A percentile compares a stretch with the other conserved stretches of the same genome.
phyloP scores from a whole-genome alignment of 2,329 filamentous ascomycete genomes.

The Tolypocladium amazonense region DNA sequence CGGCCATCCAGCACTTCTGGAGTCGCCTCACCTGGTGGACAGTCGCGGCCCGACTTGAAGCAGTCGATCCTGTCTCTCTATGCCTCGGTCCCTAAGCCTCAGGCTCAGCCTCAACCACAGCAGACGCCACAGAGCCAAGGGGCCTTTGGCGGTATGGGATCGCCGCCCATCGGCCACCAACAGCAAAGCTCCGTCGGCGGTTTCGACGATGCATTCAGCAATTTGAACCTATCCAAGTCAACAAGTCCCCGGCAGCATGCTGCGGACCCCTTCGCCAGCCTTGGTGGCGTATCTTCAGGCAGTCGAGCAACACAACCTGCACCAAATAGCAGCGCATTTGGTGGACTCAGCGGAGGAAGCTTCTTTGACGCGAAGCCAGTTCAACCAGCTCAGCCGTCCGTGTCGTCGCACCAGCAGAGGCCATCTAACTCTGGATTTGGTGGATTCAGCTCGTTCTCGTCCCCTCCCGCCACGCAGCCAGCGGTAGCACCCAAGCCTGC shows the following conservation, averaged over 20 bases:
- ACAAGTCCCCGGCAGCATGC: slow-evolving; percentile 30
- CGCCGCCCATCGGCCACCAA: slow-evolving; percentile 41
- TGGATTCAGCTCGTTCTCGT: slow-evolving; percentile 52
- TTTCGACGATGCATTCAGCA: slow-evolving; percentile 64
- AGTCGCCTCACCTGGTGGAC: slow-evolving; percentile 45
- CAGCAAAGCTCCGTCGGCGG: slow-evolving; percentile 44
- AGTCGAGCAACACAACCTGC: slow-evolving; percentile 21
- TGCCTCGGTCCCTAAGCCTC: slow-evolving; percentile 71
- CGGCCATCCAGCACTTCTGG: slow-evolving; percentile 74
- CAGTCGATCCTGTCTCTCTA: slow-evolving; percentile 96
- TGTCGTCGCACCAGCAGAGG: slow-evolving; percentile 37
- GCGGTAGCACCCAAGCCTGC: slow-evolving; percentile 25
- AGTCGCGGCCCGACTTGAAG: slow-evolving; percentile 86
- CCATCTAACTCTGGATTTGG: slow-evolving; percentile 52
- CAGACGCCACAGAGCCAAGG: slow-evolving; percentile 45
- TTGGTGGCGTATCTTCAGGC: slow-evolving; percentile 29
- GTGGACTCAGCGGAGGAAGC: slow-evolving; percentile 56
- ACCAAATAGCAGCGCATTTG: slow-evolving; percentile 33
- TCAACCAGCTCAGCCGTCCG: slow-evolving; percentile 44
- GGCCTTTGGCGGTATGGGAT: slow-evolving; percentile 58
- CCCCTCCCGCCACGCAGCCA: slow-evolving; percentile 26
- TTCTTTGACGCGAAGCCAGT: slow-evolving; percentile 74
- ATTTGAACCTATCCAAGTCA: slow-evolving; percentile 32
- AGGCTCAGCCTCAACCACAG: slow-evolving; percentile 45
- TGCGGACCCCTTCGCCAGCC: slow-evolving; percentile 50